Evolutionary conservation across 768 basidiomycete species (phyloP).

Genomic region (Trametes maxima): DNA sequence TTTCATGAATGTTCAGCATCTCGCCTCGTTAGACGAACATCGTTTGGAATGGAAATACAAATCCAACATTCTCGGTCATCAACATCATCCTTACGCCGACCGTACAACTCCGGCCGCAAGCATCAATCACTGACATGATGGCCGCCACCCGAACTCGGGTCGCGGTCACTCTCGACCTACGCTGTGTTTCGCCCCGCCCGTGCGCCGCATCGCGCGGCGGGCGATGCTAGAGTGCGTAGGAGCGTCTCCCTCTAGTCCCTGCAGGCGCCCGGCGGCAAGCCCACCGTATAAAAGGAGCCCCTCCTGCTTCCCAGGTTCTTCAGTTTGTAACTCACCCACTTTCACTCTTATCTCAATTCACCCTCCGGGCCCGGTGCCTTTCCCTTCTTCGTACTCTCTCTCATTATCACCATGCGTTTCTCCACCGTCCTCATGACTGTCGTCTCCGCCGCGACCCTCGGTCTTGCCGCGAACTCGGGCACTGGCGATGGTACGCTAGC

Average conservation of each 20-base stretch:
- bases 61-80: no score
- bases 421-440: slow-evolving; percentile 16
- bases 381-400: slow-evolving; percentile 7
- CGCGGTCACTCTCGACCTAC: neutral
- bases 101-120: no score
- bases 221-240: neutral
- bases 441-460: slow-evolving; percentile 14
- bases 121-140: no score
- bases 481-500: slow-evolving; percentile 19
- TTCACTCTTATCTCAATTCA: slow-evolving; percentile 21
- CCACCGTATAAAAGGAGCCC: slow-evolving; percentile 9
- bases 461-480: slow-evolving; percentile 6
- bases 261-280: no score
- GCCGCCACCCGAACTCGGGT: no score
- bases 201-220: neutral
- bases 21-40: no score
- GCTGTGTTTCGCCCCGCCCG: no score
- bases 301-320: neutral
- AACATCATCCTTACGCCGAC: no score
- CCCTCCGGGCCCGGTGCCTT: slow-evolving; percentile 14
- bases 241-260: neutral
- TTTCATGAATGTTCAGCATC: no score
- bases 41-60: no score
- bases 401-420: slow-evolving; percentile 19
- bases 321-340: slow-evolving; percentile 26